Evolutionary conservation across 306 rosid species (phyloP).

Genomic region (Argentina anserina): DNA sequence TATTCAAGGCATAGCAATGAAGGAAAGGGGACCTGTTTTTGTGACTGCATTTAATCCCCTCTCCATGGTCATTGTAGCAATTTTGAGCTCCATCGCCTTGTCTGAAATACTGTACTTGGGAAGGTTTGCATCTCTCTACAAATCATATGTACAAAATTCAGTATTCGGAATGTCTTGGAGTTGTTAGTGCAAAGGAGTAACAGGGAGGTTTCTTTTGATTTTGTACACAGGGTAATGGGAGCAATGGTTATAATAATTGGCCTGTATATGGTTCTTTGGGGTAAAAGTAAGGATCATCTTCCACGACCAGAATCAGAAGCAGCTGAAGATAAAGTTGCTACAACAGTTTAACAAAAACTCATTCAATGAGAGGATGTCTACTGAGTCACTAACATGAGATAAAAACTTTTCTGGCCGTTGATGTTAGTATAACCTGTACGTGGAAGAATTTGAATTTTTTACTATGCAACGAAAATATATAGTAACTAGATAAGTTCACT

Average conservation of each 20-base stretch:
- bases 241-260: constrained; percentile 41
- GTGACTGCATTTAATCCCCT: constrained; percentile 46
- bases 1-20: constrained; percentile 43
- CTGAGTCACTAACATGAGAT: neutral
- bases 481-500: neutral
- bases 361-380: neutral
- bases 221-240: constrained; percentile 38
- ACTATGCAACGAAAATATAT: neutral
- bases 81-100: constrained; percentile 36
- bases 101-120: constrained; percentile 40
- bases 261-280: constrained; percentile 51
- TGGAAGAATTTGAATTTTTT: neutral
- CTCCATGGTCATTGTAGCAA: constrained; percentile 44
- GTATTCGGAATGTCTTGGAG: neutral
- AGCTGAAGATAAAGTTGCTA: constrained; percentile 2
- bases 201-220: neutral
- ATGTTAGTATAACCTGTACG: neutral
- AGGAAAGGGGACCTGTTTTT: constrained; percentile 53
- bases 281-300: constrained; percentile 38
- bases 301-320: neutral
- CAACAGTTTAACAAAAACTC: constrained; percentile 16
- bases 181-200: neutral
- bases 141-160: neutral
- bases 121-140: constrained; percentile 29
- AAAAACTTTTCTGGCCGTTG: neutral